Evolutionary conservation across 108 stramenopile species (phyloP), one percentile per base, ranked within the genome.

Genomic region (Cylindrotheca closterium): DNA sequence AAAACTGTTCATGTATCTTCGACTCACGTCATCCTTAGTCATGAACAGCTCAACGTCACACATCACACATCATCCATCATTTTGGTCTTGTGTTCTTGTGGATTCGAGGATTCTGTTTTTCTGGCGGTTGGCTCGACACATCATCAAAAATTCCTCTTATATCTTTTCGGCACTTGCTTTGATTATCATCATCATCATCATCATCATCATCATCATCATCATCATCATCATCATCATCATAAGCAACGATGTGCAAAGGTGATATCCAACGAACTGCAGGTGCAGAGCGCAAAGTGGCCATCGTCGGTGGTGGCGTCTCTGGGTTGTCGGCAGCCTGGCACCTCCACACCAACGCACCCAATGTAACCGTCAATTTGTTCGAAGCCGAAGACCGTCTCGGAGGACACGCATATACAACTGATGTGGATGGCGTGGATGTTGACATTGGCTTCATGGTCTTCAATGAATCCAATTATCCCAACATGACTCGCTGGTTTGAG

Each of bases 361-460:
- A 58, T 22, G 59, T 86, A n/a, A 60, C 85, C n/a, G 92, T 97
- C 12, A 77, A 82, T 24, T 37, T 96, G 32, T 96, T 88, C 37
- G 96, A 96, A 75, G 63, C 86, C 1, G 80, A 71, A 17, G 73
- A 57, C 47, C 65, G 82, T 24, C 56, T 95, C 21, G 97, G 96
- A 23, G 97, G 97, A 8, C 96, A 97, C 63, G 96, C 96, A 17
- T 80, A 90, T 61, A 96, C 96, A 22, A 47, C 85, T 0, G 51
- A 47, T 17, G 31, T 24, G 4, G 79, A 84, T 25, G 79, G 73
- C 25, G 81, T 86, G 0, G 94, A 96, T 73, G 89, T 94, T 33
- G 98, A 96, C 64, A 83, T 85, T 30, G 97, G 98, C 0, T 99
- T 99, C 80, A 97, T 97, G 96, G 98, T 99, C 22, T 97, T 87